Evolutionary conservation across 2,329 filamentous ascomycete species (phyloP), one percentile per base, ranked within the genome.

Genomic region (Raffaelea ambrosiae): DNA sequence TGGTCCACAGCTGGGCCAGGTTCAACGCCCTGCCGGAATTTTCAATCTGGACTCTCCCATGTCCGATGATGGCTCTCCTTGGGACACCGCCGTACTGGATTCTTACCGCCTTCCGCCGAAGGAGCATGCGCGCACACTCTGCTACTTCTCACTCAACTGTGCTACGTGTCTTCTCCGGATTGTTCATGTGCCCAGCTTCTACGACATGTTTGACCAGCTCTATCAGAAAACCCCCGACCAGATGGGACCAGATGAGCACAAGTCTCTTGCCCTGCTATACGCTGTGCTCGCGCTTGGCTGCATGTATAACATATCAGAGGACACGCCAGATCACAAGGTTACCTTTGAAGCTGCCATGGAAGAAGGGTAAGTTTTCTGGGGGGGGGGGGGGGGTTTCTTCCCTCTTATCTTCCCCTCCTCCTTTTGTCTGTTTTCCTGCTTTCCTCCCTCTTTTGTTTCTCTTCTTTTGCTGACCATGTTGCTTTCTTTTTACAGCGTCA

Each of bases 121-220:
- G 53, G 73, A 79, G 22, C 66, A 71, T 23, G 77, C 78, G 2
- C 68, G 66, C 40, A 67, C 65, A 40, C 63, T 81, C 18, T 79
- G 75, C 57, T 71, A 76, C 51, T 76, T 76, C 54, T 71, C 76
- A 0, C 61, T 82, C 14, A 73, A 72, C 55, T 77, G 73, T 50
- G 77, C 75, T 9, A 81, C 76, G 2, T 77, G 74, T 50, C 64
- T 82, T 1, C 64, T 80, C 20, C 79, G 86, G 35, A 83, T 91
- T 48, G 77, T 95, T 5, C 89, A 96, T 59, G 72, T 86, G 44
- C 90, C 90, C 0, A 80, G 80, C 0, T 96, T 95, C 61, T 88
- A 85, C 66, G 75, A 78, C 50, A 81, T 79, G 57, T 76, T 95
- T 53, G 83, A 95, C 55, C 76, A 76, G 47, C 74, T 96, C 36